Evolutionary conservation across 2,329 filamentous ascomycete genomes (phyloP).

Genomic region (Coniochaeta sp.): DNA sequence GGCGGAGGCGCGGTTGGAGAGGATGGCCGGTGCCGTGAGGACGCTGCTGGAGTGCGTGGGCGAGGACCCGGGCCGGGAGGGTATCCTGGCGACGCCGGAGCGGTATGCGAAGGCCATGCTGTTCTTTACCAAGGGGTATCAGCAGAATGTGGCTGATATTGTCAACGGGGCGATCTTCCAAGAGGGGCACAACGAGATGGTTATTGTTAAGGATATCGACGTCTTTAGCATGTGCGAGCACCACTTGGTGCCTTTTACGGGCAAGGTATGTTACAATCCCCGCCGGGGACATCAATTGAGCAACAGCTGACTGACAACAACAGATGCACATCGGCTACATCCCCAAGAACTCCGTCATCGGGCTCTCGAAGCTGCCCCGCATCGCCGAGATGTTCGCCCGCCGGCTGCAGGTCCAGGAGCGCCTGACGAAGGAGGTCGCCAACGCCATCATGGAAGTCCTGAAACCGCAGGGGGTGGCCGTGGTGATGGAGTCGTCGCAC

Average conservation of each 20-base stretch:
- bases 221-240: conserved; percentile 94
- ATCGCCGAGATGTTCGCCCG: conserved; percentile 97
- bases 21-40: conserved; percentile 54
- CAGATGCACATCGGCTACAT: conserved; percentile 99
- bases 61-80: conserved; percentile 60
- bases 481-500: conserved; percentile 96
- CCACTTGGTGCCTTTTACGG: conserved; percentile 91
- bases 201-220: conserved; percentile 97
- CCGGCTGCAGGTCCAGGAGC: conserved; percentile 90
- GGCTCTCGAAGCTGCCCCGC: conserved; percentile 89
- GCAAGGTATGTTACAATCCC: conserved; percentile 57
- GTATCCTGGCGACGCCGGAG: conserved; percentile 63
- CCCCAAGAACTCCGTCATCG: conserved; percentile 82
- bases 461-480: conserved; percentile 88
- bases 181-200: conserved; percentile 93
- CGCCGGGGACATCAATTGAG: background rate
- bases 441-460: conserved; percentile 89
- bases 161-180: conserved; percentile 94
- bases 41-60: conserved; percentile 64
- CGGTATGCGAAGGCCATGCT: conserved; percentile 94
- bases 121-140: conserved; percentile 94
- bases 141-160: conserved; percentile 85
- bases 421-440: conserved; percentile 92
- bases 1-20: conserved; percentile 44
- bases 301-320: background rate